Conservation (phyloP, 2,329 filamentous ascomycete species). For the Purpureocillium lavendulum region DNA sequence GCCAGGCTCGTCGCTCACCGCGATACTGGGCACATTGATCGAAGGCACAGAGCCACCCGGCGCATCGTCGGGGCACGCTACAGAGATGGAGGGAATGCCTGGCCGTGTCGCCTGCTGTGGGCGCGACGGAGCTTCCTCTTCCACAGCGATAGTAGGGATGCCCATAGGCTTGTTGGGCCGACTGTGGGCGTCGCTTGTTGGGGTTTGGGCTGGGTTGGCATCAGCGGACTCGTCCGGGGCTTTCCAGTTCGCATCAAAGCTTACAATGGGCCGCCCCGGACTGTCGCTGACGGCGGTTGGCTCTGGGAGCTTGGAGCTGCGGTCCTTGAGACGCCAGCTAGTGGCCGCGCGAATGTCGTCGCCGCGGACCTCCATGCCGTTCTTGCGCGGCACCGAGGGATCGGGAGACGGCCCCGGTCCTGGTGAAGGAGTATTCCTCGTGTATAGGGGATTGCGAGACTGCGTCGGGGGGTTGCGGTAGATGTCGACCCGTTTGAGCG, state of each 20-base stretch:
- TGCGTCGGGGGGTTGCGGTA: conserved; percentile 77
- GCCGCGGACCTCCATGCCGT: conserved; percentile 74
- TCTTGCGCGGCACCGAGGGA: conserved; percentile 49
- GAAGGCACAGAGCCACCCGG: conserved; percentile 19
- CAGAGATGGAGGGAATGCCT: conserved; percentile 26
- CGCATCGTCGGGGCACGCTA: conserved; percentile 19
- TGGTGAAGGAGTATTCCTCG: conserved; percentile 46
- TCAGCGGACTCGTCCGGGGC: conserved; percentile 63
- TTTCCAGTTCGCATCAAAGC: conserved; percentile 83
- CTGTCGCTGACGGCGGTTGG: conserved; percentile 87
- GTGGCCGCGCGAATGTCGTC: conserved; percentile 88
- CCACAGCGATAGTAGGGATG: conserved; percentile 47
- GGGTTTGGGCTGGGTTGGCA: conserved; percentile 39
- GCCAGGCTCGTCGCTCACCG: conserved; percentile 25
- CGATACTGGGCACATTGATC: conserved; percentile 43
- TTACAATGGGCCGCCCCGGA: conserved; percentile 90
- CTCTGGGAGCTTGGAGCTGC: conserved; percentile 78
- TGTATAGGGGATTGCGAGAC: conserved; percentile 75
- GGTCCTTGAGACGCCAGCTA: conserved; percentile 78
- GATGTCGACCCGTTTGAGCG: conserved; percentile 58
- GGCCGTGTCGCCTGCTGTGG: conserved; percentile 17
- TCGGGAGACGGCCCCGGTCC: conserved; percentile 21
- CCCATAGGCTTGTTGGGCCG: conserved; percentile 26
- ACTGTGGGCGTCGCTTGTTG: conserved; percentile 3
- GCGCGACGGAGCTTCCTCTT: conserved; percentile 33